These are phyloP conservation scores for Digitaria exilis DNA, from an alignment of 202 grass and related monocot genomes.

Conservation along the genomic window DNA sequence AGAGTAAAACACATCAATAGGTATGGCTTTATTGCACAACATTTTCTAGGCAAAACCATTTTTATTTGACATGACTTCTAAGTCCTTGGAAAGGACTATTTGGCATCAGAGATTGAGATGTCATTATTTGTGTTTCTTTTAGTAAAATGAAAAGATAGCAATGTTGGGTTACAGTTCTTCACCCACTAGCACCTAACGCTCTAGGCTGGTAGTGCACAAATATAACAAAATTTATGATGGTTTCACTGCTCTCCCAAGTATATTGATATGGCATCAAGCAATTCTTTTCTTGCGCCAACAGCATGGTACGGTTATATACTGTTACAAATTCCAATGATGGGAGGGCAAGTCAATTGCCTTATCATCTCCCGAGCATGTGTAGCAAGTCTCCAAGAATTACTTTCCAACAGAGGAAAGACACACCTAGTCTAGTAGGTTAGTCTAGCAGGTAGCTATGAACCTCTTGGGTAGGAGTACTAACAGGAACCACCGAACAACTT, in stretches of 20 bases:
- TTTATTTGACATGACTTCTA: not conserved
- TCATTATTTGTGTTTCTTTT: not conserved
- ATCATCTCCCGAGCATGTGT: not conserved
- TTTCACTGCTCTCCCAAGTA: not conserved
- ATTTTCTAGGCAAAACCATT: not conserved
- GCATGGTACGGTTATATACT: not conserved
- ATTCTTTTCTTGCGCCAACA: constrained; percentile 19
- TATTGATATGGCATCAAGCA: not conserved
- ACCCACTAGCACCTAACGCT: not conserved
- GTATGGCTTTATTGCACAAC: not conserved
- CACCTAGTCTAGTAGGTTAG: not conserved
- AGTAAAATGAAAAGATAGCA: too few species aligned
- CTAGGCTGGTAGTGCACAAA: not conserved
- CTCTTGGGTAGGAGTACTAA: not conserved
- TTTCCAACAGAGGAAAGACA: not conserved
- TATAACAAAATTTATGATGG: not conserved
- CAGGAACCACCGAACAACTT: not conserved
- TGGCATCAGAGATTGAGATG: not conserved
- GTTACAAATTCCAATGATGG: not conserved
- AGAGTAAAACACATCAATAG: not conserved
- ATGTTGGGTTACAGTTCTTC: not conserved
- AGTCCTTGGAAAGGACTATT: not conserved
- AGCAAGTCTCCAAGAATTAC: not conserved
- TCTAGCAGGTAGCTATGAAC: not conserved
- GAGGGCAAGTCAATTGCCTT: not conserved